Percentiles rank a stretch among this genome's conserved stretches.
Evolutionary conservation across 805 yeast species (phyloP).

Genomic region (Isabelozyma rhagii): DNA sequence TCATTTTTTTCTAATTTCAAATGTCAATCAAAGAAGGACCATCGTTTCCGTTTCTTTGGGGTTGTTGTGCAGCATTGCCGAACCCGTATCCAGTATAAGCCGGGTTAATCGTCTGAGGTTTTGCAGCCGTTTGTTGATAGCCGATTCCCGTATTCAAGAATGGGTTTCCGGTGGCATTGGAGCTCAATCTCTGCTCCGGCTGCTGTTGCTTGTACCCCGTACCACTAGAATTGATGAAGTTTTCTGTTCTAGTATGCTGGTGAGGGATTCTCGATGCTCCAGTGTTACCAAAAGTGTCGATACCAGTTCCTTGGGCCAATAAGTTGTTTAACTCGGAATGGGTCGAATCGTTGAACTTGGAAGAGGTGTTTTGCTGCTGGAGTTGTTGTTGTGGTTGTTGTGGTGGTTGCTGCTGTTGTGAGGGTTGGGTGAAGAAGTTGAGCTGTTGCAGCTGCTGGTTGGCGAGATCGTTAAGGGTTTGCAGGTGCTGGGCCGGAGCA

Average conservation of each 20-base stretch:
- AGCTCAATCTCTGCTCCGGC: slow-evolving; percentile 28
- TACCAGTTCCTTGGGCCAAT: slow-evolving; percentile 82
- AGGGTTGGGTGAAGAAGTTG: slow-evolving; percentile 24
- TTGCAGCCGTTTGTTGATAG: slow-evolving; percentile 16
- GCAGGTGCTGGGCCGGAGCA: slow-evolving; percentile 19
- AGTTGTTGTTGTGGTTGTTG: slow-evolving; percentile 26
- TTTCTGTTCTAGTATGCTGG: slow-evolving; percentile 80
- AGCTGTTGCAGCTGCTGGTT: slow-evolving; percentile 30
- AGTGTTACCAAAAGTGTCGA: slow-evolving; percentile 90
- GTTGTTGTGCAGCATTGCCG: slow-evolving; percentile 61
- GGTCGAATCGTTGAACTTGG: slow-evolving; percentile 42
- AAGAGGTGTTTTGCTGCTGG: slow-evolving; percentile 28
- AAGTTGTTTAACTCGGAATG: slow-evolving; percentile 68
- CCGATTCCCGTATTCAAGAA: slow-evolving; percentile 61
- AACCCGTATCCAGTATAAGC: slow-evolving; percentile 93
- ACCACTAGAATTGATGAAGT: slow-evolving; percentile 84
- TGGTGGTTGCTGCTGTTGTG: slow-evolving; percentile 12
- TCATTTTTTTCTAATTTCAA: slow-evolving; percentile 6
- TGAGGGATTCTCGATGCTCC: slow-evolving; percentile 86
- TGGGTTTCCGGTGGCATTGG: slow-evolving; percentile 52
- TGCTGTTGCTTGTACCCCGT: slow-evolving; percentile 63
- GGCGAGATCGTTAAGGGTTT: slow-evolving; percentile 25
- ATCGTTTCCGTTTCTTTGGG: slow-evolving; percentile 26
- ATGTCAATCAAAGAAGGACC: slow-evolving; percentile 49
- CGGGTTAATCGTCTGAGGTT: slow-evolving; percentile 58